Percentiles rank a stretch among this genome's conserved stretches.
Evolutionary conservation across 2,329 filamentous ascomycete genomes (phyloP).

Genomic region (Scedosporium apiospermum): DNA sequence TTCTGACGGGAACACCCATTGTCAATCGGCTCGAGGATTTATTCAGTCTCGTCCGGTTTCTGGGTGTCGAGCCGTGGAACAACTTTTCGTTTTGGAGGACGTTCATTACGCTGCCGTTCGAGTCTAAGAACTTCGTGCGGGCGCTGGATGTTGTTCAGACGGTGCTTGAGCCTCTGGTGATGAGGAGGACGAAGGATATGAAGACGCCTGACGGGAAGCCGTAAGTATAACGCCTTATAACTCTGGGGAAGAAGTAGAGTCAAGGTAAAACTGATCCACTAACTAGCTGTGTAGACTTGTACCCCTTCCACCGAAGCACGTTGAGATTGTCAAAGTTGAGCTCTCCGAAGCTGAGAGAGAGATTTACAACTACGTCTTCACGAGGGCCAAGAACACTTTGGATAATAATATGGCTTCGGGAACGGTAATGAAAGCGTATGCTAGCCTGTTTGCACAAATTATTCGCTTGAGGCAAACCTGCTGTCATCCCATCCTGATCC

Average conservation of each 20-base stretch:
- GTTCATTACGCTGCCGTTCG: conserved; percentile 95
- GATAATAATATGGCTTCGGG: conserved; percentile 81
- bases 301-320: conserved; percentile 66
- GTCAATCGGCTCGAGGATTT: conserved; percentile 93
- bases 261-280: background rate
- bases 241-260: background rate
- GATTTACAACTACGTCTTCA: conserved; percentile 87
- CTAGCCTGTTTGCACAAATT: conserved; percentile 95
- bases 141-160: conserved; percentile 96
- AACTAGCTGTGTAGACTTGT: conserved; percentile 44
- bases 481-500: conserved; percentile 83
- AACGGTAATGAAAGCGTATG: conserved; percentile 89
- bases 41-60: conserved; percentile 84
- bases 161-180: conserved; percentile 88
- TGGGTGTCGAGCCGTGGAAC: conserved; percentile 93
- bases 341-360: conserved; percentile 76
- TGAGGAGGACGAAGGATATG: conserved; percentile 96
- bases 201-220: conserved; percentile 72
- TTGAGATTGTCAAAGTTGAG: conserved; percentile 83
- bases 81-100: conserved; percentile 99
- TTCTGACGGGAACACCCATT: conserved; percentile 88
- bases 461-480: conserved; percentile 86
- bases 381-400: conserved; percentile 73
- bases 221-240: conserved; percentile 15
- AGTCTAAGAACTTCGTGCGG: conserved; percentile 87